Evolutionary conservation across 179 eudicot genomes (phyloP).

Genomic region (Nepenthes alata): DNA sequence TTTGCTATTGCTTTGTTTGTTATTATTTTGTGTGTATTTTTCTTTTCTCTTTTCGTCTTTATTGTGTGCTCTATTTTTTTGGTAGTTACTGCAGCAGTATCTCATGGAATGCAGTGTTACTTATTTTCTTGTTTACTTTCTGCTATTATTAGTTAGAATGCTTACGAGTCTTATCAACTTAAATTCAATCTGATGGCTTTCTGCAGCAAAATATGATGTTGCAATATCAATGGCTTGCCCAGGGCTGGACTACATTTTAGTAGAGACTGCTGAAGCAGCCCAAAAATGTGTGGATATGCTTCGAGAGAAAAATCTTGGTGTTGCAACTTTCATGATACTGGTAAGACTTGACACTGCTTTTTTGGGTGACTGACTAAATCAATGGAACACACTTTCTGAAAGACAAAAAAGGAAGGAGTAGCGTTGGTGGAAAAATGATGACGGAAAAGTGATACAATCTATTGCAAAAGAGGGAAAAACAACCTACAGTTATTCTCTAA

Average conservation of each 20-base stretch:
- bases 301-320: slow-evolving; percentile 77
- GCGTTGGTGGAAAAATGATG: too few species aligned
- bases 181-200: slow-evolving; percentile 2
- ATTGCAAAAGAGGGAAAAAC: too few species aligned
- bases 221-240: slow-evolving; percentile 93
- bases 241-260: slow-evolving; percentile 93
- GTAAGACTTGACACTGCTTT: slow-evolving; percentile 22
- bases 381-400: not conserved
- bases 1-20: too few species aligned
- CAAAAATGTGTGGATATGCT: slow-evolving; percentile 88
- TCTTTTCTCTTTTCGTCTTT: too few species aligned
- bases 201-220: slow-evolving; percentile 80
- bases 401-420: too few species aligned
- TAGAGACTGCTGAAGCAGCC: slow-evolving; percentile 86
- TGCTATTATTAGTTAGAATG: not conserved
- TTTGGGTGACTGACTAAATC: not conserved
- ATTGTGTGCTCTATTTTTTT: not conserved
- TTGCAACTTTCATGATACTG: slow-evolving; percentile 98
- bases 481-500: too few species aligned
- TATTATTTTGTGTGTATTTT: not conserved
- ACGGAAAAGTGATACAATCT: too few species aligned
- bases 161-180: not conserved
- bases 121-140: not conserved
- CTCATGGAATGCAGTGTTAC: not conserved
- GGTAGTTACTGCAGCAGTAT: too few species aligned